Base-by-base conservation (phyloP, 2,329 filamentous ascomycete genomes). In the Penicillium nordicum region DNA sequence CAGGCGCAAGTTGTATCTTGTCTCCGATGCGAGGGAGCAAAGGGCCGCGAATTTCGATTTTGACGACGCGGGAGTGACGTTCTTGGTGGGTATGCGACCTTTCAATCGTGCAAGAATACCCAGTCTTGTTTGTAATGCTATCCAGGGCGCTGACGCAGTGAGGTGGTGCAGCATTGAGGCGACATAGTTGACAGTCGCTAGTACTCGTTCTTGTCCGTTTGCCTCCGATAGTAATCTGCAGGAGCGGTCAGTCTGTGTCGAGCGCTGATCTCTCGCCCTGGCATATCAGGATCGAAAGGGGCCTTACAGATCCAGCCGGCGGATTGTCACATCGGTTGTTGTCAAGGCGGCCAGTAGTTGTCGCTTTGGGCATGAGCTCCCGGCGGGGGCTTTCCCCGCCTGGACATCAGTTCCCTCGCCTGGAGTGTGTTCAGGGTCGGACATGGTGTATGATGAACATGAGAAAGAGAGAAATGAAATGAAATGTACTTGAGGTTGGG, bases 111-210 rank as follows among this genome's bases (percentile, higher is more conserved):
- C 65, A 38, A 72, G 68, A n/a, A 72, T 42, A 78, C 78, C 52
- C 80, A 76, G 54, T 67, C 71, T 43, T 81, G 78, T 38, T 77
- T 72, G 67, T 46, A 74, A 58, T 38, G 71, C 64, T 53, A 70
- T 63, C 66, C 69, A 67, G 41, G 78, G 59, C 75, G 80, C 53
- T 78, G 84, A 66, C 81, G 76, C 83, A 72, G 68, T 83, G 75
- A 89, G 77, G 60, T 85, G 81, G 51, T 84, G 81, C 38, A 84
- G 78, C 58, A 83, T 80, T 59, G 85, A 85, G 53, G 87, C 80
- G 57, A 80, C 76, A 78, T 92, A 93, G 76, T 86, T 84, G 59
- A 87, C 71, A 63, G 88, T 84, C 60, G 87, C 82, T 65, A 92
- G 84, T 59, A 86, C 79, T 47, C 83, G 82, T 75, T 92, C 89